Percentiles rank a stretch among this genome's conserved stretches.
Conservation (phyloP, 2,329 filamentous ascomycete species). For the Periconia digitata region DNA sequence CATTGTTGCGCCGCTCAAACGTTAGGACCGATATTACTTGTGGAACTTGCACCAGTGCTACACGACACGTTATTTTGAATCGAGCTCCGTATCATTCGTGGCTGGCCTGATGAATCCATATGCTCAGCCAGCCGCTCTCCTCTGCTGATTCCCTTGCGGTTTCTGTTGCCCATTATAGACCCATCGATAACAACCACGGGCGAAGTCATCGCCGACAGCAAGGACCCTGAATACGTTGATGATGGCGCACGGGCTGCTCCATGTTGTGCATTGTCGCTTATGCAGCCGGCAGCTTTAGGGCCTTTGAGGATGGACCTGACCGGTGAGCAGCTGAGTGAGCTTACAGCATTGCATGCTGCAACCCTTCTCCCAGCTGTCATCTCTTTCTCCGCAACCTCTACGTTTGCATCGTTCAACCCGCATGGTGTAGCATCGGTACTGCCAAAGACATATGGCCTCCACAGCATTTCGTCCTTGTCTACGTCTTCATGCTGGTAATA, state of each 20-base stretch:
- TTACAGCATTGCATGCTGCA: conserved; percentile 21
- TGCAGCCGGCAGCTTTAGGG: conserved; percentile 16
- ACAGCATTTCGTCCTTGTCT: conserved; percentile 28
- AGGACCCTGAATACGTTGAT: conserved; percentile 15
- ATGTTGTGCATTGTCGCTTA: conserved; percentile 26
- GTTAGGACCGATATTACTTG: conserved; percentile 10
- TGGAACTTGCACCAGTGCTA: conserved; percentile 11
- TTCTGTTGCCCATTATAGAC: conserved; percentile 2
- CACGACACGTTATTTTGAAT: conserved; percentile 28
- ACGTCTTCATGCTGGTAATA: neutral
- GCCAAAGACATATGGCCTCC: conserved; percentile 38
- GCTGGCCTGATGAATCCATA: conserved; percentile 18
- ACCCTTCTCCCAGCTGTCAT: conserved; percentile 11
- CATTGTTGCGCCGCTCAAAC: neutral
- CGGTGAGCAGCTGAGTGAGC: conserved; percentile 23
- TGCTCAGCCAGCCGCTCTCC: conserved; percentile 9
- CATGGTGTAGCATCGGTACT: conserved; percentile 13
- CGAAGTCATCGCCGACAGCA: conserved; percentile 17
- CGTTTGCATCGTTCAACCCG: neutral
- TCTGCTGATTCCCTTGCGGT: conserved; percentile 10
- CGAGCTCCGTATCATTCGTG: conserved; percentile 25
- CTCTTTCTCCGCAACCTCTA: neutral
- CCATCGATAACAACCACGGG: conserved; percentile 10
- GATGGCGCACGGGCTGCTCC: conserved; percentile 17
- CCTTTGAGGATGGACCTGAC: conserved; percentile 14